phyloP scores from a whole-genome alignment of 331 rosid species.

The Cydonia oblonga region DNA sequence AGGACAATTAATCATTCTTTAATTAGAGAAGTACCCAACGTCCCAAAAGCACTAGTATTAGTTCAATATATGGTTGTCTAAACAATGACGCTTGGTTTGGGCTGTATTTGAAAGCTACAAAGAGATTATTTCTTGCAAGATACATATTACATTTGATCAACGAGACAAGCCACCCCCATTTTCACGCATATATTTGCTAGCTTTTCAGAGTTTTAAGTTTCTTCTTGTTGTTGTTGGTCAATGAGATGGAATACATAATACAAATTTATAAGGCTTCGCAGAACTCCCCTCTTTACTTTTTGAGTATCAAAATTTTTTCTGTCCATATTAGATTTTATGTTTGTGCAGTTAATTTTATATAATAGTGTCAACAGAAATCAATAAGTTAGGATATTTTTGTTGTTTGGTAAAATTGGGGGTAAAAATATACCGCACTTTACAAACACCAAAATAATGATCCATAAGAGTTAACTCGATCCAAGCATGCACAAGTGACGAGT shows the following conservation, averaged over 20 bases:
- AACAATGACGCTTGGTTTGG: background rate
- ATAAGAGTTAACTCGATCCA: background rate
- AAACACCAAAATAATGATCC: background rate
- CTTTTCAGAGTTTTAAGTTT: background rate
- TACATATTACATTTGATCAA: background rate
- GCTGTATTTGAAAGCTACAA: background rate
- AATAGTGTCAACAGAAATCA: background rate
- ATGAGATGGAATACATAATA: background rate
- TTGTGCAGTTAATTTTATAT: too few relatives aligned
- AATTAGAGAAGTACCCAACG: background rate
- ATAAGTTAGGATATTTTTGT: background rate
- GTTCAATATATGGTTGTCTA: background rate
- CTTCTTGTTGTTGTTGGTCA: background rate
- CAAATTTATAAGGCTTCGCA: background rate
- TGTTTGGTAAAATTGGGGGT: background rate
- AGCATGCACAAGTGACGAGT: background rate
- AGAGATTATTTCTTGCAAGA: background rate
- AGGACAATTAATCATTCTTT: background rate
- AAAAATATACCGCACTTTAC: background rate
- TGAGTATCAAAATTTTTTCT: background rate
- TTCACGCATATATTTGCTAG: background rate
- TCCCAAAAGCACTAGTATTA: background rate
- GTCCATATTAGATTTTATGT: background rate
- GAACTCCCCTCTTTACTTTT: background rate
- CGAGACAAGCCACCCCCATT: background rate